Evolutionary conservation across 768 basidiomycete species (phyloP).

Genomic region (Pleurotus tuoliensis): DNA sequence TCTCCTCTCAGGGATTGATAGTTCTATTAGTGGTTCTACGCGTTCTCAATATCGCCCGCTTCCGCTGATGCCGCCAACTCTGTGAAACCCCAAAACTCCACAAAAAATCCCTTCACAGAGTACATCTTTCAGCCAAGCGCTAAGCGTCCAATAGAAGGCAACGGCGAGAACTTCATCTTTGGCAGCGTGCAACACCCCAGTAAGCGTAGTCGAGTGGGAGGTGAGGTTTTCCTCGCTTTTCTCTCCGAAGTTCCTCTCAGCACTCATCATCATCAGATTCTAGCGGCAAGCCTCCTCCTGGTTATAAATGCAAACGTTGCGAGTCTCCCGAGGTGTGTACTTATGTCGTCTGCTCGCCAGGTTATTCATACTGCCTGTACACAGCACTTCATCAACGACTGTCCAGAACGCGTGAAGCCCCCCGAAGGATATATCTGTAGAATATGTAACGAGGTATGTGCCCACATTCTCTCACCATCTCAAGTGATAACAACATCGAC

Average conservation of each 20-base stretch:
- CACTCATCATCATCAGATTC: slow-evolving; percentile 29
- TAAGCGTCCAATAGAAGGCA: slow-evolving; percentile 53
- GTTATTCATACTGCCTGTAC: slow-evolving; percentile 5
- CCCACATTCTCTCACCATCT: background rate
- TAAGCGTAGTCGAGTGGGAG: slow-evolving; percentile 58
- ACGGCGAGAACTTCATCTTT: slow-evolving; percentile 68
- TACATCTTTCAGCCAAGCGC: slow-evolving; percentile 22
- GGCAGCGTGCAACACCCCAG: slow-evolving; percentile 52
- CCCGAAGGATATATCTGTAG: slow-evolving; percentile 86
- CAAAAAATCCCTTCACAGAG: slow-evolving; percentile 67
- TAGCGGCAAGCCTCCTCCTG: slow-evolving; percentile 57
- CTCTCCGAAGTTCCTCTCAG: slow-evolving; percentile 8
- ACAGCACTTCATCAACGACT: slow-evolving; percentile 75
- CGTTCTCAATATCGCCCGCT: slow-evolving; percentile 77
- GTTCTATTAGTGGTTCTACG: slow-evolving; percentile 87
- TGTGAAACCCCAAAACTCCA: slow-evolving; percentile 56
- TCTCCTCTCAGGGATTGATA: background rate
- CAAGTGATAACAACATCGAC: background rate
- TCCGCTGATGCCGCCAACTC: slow-evolving; percentile 29
- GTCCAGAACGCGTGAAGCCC: slow-evolving; percentile 71
- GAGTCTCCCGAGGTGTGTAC: slow-evolving; percentile 64
- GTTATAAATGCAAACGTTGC: slow-evolving; percentile 77
- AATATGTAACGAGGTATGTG: slow-evolving; percentile 67
- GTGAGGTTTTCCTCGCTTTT: slow-evolving; percentile 14
- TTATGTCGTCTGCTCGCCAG: background rate